A percentile compares a stretch with the other conserved stretches of the same genome.
Conservation (phyloP, 2,329 filamentous ascomycete genomes). For the Intubia oerlemansii region DNA sequence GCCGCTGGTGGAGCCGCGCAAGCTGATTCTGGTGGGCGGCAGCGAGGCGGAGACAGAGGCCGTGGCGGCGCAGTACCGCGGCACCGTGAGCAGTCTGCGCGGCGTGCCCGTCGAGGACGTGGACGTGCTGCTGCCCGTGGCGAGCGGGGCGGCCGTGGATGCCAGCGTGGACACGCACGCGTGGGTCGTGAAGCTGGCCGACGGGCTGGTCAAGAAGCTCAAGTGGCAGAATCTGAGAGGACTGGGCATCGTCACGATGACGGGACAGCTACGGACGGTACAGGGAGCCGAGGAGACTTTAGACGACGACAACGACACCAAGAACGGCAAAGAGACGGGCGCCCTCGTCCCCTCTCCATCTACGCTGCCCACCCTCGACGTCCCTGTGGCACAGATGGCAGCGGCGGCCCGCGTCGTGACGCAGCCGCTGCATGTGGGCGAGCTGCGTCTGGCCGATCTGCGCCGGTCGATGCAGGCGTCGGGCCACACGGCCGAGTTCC, state of each 20-base stretch:
- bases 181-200: conserved; percentile 83
- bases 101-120: conserved; percentile 25
- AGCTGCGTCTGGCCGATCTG: conserved; percentile 73
- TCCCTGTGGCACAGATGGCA: conserved; percentile 12
- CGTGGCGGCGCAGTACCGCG: conserved; percentile 62
- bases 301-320: conserved; percentile 18
- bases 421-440: conserved; percentile 84
- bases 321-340: conserved; percentile 28
- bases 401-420: conserved; percentile 57
- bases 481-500: conserved; percentile 77
- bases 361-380: conserved; percentile 27
- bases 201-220: conserved; percentile 63
- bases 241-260: conserved; percentile 80
- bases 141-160: conserved; percentile 50
- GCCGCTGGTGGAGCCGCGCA: conserved; percentile 79
- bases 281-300: conserved; percentile 8
- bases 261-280: conserved; percentile 32
- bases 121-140: conserved; percentile 61
- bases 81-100: conserved; percentile 30
- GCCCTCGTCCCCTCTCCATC: conserved; percentile 1
- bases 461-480: conserved; percentile 61
- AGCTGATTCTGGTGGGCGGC: conserved; percentile 80
- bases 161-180: conserved; percentile 95
- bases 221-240: conserved; percentile 90
- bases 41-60: conserved; percentile 55